A percentile compares a stretch with the other conserved stretches of the same genome.
phyloP scores from a whole-genome alignment of 2,329 filamentous ascomycete genomes.

The Penicillium sp. region DNA sequence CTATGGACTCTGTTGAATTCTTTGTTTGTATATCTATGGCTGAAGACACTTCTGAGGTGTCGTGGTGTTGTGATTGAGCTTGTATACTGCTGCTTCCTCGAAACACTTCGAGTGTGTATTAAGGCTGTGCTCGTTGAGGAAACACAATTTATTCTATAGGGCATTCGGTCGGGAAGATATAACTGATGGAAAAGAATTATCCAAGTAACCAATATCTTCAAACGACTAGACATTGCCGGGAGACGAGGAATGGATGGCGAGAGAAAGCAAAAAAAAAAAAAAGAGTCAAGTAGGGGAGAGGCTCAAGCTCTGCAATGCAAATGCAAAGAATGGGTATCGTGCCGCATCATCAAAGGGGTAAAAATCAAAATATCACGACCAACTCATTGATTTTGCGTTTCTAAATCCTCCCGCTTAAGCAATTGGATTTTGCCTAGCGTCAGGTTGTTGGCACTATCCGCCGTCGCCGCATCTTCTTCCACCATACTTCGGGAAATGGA shows the following conservation, averaged over 20 bases:
- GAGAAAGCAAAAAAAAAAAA: not conserved
- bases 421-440: conserved; percentile 51
- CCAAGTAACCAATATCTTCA: not conserved
- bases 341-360: conserved; percentile 9
- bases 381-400: conserved; percentile 30
- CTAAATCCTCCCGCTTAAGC: conserved; percentile 49
- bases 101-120: not conserved
- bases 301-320: conserved; percentile 10
- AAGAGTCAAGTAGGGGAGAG: not conserved
- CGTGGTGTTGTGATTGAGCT: no score
- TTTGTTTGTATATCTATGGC: not conserved
- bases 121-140: not conserved
- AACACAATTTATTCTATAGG: not conserved
- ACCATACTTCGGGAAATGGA: conserved; percentile 33
- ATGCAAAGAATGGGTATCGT: conserved; percentile 23
- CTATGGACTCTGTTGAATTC: not conserved
- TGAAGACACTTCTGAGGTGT: no score
- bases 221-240: not conserved
- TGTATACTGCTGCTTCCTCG: not conserved
- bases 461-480: conserved; percentile 29
- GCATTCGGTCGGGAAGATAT: not conserved
- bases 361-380: conserved; percentile 14
- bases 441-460: conserved; percentile 30
- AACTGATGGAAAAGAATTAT: not conserved
- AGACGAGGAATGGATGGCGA: not conserved